phyloP scores from a whole-genome alignment of 345 rosid genomes.

The Sisymbrium altissimum region DNA sequence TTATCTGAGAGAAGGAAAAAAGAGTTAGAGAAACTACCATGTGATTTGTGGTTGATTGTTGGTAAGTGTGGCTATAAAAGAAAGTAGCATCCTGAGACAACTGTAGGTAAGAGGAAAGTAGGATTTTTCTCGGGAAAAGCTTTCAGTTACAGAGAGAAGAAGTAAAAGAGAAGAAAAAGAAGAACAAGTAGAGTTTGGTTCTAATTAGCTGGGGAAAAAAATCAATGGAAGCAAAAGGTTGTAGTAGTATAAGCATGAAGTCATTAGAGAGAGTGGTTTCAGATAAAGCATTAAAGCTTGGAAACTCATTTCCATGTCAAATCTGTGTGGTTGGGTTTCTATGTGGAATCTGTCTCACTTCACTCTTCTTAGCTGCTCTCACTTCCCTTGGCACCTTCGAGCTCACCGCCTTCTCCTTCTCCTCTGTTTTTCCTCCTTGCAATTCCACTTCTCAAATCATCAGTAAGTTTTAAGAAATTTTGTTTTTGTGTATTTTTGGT shows the following conservation, averaged over 20 bases:
- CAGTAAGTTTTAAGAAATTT: slow-evolving; percentile 42
- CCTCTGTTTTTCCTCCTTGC: slow-evolving; percentile 45
- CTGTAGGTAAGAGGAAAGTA: slow-evolving; percentile 6
- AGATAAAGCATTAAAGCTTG: slow-evolving; percentile 79
- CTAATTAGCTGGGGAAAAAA: not conserved
- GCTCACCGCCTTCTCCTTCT: slow-evolving; percentile 51
- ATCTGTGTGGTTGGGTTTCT: slow-evolving; percentile 87
- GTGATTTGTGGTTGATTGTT: slow-evolving; percentile 32
- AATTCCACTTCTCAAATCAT: slow-evolving; percentile 53
- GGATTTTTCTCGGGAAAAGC: not conserved
- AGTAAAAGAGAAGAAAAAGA: slow-evolving; percentile 4
- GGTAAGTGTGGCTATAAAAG: slow-evolving; percentile 9
- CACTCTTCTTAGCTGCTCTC: slow-evolving; percentile 77
- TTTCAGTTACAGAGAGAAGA: slow-evolving; percentile 12
- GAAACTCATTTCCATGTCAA: slow-evolving; percentile 86
- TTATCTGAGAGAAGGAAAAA: slow-evolving; percentile 1
- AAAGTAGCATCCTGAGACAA: not conserved
- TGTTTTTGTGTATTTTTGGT: not conserved
- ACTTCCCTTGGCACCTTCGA: slow-evolving; percentile 67
- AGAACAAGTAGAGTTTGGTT: not conserved
- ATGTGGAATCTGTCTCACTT: slow-evolving; percentile 81
- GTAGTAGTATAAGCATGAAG: slow-evolving; percentile 40
- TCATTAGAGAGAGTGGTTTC: slow-evolving; percentile 76
- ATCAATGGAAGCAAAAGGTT: slow-evolving; percentile 46
- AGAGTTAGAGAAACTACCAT: slow-evolving; percentile 14